A percentile compares a stretch with the other conserved stretches of the same genome.
Conservation (phyloP, 345 rosid genomes). For the Fremontodendron californicum region DNA sequence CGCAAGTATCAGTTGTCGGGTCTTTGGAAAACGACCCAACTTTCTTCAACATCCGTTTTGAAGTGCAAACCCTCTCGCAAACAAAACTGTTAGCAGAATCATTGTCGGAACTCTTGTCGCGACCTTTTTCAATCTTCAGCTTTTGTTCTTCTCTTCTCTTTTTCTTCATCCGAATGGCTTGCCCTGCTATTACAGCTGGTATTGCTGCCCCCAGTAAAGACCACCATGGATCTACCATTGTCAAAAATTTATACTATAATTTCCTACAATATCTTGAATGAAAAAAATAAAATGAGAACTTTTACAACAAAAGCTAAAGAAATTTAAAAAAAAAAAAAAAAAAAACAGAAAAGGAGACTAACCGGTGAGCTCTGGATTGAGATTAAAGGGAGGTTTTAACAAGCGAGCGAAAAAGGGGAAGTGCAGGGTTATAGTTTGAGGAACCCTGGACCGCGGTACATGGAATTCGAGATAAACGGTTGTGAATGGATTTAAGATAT, state of each 20-base stretch:
- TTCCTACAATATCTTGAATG: neutral
- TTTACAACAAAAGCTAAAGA: neutral
- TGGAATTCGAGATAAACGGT: no score
- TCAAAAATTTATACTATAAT: neutral
- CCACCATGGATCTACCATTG: constrained; percentile 64
- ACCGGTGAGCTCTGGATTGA: neutral
- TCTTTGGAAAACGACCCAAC: constrained; percentile 59
- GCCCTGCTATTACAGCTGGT: constrained; percentile 50
- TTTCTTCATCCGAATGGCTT: constrained; percentile 48
- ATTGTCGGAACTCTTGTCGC: constrained; percentile 31
- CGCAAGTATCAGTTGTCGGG: constrained; percentile 50
- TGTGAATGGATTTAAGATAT: no score
- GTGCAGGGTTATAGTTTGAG: neutral
- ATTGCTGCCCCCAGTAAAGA: constrained; percentile 49
- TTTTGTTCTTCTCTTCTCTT: constrained; percentile 53
- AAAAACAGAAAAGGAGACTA: neutral
- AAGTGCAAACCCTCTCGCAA: constrained; percentile 68
- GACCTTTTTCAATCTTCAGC: constrained; percentile 43
- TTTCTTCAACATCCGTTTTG: constrained; percentile 64
- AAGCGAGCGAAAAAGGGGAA: neutral
- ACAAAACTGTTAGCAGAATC: constrained; percentile 51
- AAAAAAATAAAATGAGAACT: neutral
- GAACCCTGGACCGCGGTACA: no score
- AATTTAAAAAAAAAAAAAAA: neutral
- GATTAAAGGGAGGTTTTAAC: neutral